Percentiles rank a stretch among this genome's conserved stretches.
Evolutionary conservation across 2,329 filamentous ascomycete genomes (phyloP).

Genomic region (Aureobasidium namibiae): DNA sequence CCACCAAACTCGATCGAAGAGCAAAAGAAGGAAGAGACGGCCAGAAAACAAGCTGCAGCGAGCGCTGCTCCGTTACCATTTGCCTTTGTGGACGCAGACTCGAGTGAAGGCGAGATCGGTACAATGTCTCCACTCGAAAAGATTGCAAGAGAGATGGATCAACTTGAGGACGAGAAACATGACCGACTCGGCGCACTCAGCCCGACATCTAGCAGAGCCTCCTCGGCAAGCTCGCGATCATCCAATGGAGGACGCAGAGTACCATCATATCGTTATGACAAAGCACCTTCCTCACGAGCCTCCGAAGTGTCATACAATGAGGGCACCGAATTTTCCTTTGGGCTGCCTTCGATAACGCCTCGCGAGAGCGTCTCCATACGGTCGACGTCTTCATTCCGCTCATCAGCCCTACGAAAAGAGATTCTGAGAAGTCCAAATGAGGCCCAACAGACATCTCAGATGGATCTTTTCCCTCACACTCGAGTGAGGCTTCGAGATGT

Average conservation of each 20-base stretch:
- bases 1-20: constrained; percentile 76
- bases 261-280: constrained; percentile 39
- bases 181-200: constrained; percentile 60
- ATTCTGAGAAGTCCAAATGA: constrained; percentile 71
- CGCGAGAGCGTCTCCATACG: constrained; percentile 34
- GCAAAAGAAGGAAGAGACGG: constrained; percentile 38
- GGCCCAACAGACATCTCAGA: constrained; percentile 43
- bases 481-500: constrained; percentile 74
- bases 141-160: constrained; percentile 62
- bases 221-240: constrained; percentile 53
- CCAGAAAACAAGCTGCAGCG: constrained; percentile 17
- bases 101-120: constrained; percentile 59
- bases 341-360: constrained; percentile 21
- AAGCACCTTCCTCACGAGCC: constrained; percentile 30
- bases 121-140: constrained; percentile 64
- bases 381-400: constrained; percentile 44
- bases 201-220: constrained; percentile 56
- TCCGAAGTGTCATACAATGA: constrained; percentile 25
- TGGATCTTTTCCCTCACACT: constrained; percentile 81
- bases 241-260: constrained; percentile 39
- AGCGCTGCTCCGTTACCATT: constrained; percentile 27
- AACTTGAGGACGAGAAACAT: constrained; percentile 49
- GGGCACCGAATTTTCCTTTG: constrained; percentile 32
- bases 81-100: constrained; percentile 48
- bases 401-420: constrained; percentile 72